phyloP scores from a whole-genome alignment of 352 stramenopile species.

The Phytophthora aleatoria region DNA sequence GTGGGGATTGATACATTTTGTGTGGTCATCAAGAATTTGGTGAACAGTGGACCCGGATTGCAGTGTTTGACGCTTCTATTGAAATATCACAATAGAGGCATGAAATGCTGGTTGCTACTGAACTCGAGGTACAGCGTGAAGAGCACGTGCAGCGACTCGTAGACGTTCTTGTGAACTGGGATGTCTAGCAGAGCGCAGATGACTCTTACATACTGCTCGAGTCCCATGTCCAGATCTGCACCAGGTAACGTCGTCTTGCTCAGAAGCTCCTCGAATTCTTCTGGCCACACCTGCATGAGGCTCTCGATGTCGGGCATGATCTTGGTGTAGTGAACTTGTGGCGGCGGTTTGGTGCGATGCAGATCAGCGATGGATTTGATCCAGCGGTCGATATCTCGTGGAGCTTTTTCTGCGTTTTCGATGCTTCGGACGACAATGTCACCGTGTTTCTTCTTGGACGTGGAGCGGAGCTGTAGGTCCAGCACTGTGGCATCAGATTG shows the following conservation, averaged over 20 bases:
- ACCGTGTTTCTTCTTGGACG: constrained; percentile 94
- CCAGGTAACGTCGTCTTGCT: constrained; percentile 71
- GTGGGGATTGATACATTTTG: too few relatives aligned
- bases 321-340: constrained; percentile 93
- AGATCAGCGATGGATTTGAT: constrained; percentile 95
- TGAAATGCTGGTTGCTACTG: constrained; percentile 93
- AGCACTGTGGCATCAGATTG: constrained; percentile 96
- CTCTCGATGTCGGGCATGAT: constrained; percentile 95
- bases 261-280: constrained; percentile 87
- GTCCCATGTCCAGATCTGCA: constrained; percentile 89
- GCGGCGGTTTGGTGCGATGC: constrained; percentile 92
- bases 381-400: constrained; percentile 94
- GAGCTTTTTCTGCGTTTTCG: constrained; percentile 93
- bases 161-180: constrained; percentile 93
- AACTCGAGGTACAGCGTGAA: constrained; percentile 95
- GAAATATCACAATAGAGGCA: constrained; percentile 42
- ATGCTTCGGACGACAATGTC: constrained; percentile 94
- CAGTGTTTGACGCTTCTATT: constrained; percentile 8
- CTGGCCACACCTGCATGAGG: constrained; percentile 93
- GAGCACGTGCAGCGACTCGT: constrained; percentile 95
- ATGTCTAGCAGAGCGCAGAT: constrained; percentile 95
- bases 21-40: too few relatives aligned
- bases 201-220: constrained; percentile 94
- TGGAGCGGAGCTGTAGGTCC: constrained; percentile 94
- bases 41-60: too few relatives aligned